Base-by-base conservation (phyloP, 2,329 filamentous ascomycete genomes). In the Berkeleyomyces rouxiae region DNA sequence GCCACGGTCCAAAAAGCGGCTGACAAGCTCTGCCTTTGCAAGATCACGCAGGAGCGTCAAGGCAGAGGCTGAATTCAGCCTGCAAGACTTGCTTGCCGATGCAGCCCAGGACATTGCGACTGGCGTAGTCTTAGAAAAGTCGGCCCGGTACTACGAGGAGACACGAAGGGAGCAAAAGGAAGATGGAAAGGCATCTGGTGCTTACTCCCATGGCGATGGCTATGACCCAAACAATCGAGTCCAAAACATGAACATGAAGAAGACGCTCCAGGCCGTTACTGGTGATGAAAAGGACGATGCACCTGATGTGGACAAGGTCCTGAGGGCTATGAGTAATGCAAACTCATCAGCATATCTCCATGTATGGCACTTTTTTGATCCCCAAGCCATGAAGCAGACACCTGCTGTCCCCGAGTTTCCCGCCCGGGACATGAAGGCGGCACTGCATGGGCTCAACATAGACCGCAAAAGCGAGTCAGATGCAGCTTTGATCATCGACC, bases 391-490 rank as follows among this genome's bases (percentile, higher is more conserved):
- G 4, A 44, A 46, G 40, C 42, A 47, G 16, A 7, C 43, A 6
- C 9, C 57, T 16, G 5, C 39, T 46, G 42, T 40, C 3, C 42
- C 37, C 2, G 4, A 59, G 7, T 47, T 44, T 11, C 33, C 44
- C 36, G n/a, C 58, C 7, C 58, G 31, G 13, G 42, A 46, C 37
- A 16, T 55, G 36, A 13, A 55, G 39, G n/a, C 7, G 3, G 7
- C 4, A n/a, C 5, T 61, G 6, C n/a, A 31, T 10, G 61, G 42
- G 40, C 31, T 62, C 33, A 9, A 74, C 76, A n/a, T 72, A 76
- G 61, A 76, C 75, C 5, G 73, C 74, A n/a, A 74, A 73, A 65
- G 72, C 75, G 3, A 67, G 51, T 42, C 53, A 11, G 13, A 58
- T 2, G 16, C 43, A 2, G 40, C 9, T 3, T 37, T 58, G 10